These are phyloP conservation scores for Sophora flavescens DNA, from an alignment of 306 rosid species.

Conservation along the genomic window DNA sequence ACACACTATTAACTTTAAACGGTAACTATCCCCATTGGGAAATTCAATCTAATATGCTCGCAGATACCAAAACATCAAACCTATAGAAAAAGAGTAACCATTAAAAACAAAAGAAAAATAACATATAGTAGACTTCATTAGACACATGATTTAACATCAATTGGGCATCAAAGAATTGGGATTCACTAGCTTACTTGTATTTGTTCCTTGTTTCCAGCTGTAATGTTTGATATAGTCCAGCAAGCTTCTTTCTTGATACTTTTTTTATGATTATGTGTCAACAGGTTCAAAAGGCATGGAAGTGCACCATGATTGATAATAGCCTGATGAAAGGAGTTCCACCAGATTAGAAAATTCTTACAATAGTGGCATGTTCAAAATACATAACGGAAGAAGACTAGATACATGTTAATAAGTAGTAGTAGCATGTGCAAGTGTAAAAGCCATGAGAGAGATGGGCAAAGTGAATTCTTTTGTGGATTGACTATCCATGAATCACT, in stretches of 20 bases:
- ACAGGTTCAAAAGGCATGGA: constrained; percentile 79
- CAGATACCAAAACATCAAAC: constrained; percentile 14
- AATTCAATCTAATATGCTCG: not conserved
- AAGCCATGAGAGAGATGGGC: not conserved
- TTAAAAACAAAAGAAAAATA: not conserved
- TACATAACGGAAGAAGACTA: not conserved
- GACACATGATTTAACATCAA: not conserved
- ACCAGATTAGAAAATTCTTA: constrained; percentile 32
- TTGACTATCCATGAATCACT: not conserved
- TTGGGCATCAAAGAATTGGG: not conserved
- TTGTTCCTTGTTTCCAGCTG: constrained; percentile 90
- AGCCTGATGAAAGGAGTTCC: constrained; percentile 50
- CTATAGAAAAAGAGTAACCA: not conserved
- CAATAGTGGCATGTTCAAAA: not conserved
- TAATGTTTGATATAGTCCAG: constrained; percentile 95
- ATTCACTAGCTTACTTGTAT: constrained; percentile 72
- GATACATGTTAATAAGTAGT: not conserved
- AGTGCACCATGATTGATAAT: constrained; percentile 83
- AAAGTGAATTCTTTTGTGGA: constrained; percentile 15
- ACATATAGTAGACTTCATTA: not conserved
- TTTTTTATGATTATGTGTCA: constrained; percentile 87
- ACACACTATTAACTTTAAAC: too few species aligned
- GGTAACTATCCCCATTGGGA: too few species aligned
- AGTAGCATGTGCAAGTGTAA: not conserved
- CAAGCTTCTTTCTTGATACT: constrained; percentile 96